Percentiles rank a stretch among this genome's conserved stretches.
Conservation (phyloP, 139 green algal genomes). For the Chlorella sp. region DNA sequence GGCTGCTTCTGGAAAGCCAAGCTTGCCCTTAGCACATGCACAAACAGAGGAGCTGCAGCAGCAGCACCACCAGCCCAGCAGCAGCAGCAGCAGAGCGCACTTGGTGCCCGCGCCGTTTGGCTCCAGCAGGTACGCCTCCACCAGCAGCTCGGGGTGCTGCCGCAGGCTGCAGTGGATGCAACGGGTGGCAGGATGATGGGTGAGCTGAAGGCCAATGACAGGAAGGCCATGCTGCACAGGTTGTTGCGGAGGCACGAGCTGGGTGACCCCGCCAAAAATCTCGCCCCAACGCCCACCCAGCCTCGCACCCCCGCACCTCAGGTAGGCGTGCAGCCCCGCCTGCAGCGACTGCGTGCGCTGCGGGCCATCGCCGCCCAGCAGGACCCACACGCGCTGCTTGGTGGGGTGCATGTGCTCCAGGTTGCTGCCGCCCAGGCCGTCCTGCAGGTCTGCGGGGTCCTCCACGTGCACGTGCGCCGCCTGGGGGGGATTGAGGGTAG, state of each 20-base stretch:
- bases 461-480: no score
- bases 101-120: not conserved
- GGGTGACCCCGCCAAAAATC: no score
- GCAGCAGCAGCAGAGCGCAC: not conserved
- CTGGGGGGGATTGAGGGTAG: no score
- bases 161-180: slow-evolving; percentile 14
- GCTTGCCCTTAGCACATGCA: not conserved
- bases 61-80: not conserved
- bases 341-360: slow-evolving; percentile 29
- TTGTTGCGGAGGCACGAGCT: not conserved
- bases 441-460: not conserved
- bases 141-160: slow-evolving; percentile 27
- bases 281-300: not conserved
- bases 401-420: slow-evolving; percentile 21
- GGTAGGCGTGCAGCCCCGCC: slow-evolving; percentile 29
- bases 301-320: slow-evolving; percentile 2
- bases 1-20: not conserved
- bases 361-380: slow-evolving; percentile 44
- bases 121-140: slow-evolving; percentile 37
- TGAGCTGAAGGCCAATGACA: not conserved
- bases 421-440: not conserved
- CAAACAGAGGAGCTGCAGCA: not conserved
- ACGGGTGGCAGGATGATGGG: not conserved
- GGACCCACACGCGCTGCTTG: slow-evolving; percentile 45
- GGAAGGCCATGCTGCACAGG: not conserved